Evolutionary conservation across 345 rosid genomes (phyloP).

Genomic region (Populus tremula): DNA sequence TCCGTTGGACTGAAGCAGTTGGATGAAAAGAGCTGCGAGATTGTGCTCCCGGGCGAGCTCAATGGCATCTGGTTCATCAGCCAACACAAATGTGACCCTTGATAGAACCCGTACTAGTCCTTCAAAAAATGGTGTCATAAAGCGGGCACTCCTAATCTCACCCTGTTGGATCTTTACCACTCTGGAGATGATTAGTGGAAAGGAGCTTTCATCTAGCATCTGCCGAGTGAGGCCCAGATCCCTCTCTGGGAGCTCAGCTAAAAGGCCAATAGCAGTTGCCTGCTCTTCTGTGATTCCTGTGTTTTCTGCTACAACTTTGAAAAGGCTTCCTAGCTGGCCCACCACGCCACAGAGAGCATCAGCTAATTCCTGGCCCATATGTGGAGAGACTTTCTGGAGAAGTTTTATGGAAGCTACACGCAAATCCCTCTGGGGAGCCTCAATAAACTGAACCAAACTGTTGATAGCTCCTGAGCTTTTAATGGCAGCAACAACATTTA

Average conservation of each 20-base stretch:
- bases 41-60: slow-evolving; percentile 63
- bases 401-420: slow-evolving; percentile 85
- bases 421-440: slow-evolving; percentile 71
- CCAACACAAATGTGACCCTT: slow-evolving; percentile 70
- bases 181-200: slow-evolving; percentile 51
- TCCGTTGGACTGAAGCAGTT: slow-evolving; percentile 70
- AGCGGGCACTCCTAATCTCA: slow-evolving; percentile 66
- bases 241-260: slow-evolving; percentile 93
- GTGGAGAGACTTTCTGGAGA: slow-evolving; percentile 73
- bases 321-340: slow-evolving; percentile 79
- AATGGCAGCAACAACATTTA: slow-evolving; percentile 73
- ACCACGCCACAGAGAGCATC: slow-evolving; percentile 68
- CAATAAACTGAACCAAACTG: slow-evolving; percentile 95
- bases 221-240: slow-evolving; percentile 83
- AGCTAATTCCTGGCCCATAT: slow-evolving; percentile 84
- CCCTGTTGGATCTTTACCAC: slow-evolving; percentile 65
- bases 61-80: slow-evolving; percentile 60
- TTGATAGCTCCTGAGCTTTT: slow-evolving; percentile 87
- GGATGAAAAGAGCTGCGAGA: slow-evolving; percentile 63
- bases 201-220: slow-evolving; percentile 78
- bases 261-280: slow-evolving; percentile 81
- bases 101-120: slow-evolving; percentile 77
- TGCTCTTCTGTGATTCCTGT: slow-evolving; percentile 81
- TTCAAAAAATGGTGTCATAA: slow-evolving; percentile 68
- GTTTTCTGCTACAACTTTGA: slow-evolving; percentile 63